A percentile compares a stretch with the other conserved stretches of the same genome.
phyloP scores from a whole-genome alignment of 768 basidiomycete genomes.

The Hortiboletus campestris region DNA sequence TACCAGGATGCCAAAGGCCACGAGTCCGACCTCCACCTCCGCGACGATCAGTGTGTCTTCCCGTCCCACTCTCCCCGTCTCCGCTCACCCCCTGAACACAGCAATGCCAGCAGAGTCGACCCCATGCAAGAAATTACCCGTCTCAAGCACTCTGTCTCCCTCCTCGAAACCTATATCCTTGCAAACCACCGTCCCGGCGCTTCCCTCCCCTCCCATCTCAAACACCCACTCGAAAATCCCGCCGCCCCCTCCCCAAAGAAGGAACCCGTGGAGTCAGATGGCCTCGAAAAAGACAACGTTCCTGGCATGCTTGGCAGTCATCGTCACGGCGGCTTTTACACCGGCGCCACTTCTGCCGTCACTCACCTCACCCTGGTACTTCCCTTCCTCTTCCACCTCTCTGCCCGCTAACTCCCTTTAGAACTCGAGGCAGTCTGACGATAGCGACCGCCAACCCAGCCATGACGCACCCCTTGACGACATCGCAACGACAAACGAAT shows the following conservation, averaged over 20 bases:
- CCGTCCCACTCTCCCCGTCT: constrained; percentile 24
- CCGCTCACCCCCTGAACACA: constrained; percentile 34
- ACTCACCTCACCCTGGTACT: constrained; percentile 64
- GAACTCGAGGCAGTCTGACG: constrained; percentile 51
- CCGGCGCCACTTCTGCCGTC: constrained; percentile 75
- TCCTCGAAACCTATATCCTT: constrained; percentile 36
- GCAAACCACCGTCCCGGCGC: constrained; percentile 29
- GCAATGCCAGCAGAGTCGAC: constrained; percentile 36
- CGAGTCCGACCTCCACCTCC: constrained; percentile 52
- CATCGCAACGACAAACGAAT: constrained; percentile 45
- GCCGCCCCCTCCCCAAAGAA: constrained; percentile 48
- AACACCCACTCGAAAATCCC: constrained; percentile 24
- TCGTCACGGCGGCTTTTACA: constrained; percentile 66
- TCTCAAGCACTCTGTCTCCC: constrained; percentile 40
- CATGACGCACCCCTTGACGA: constrained; percentile 45
- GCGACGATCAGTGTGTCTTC: constrained; percentile 47
- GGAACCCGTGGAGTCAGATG: constrained; percentile 48
- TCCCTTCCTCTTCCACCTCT: constrained; percentile 9
- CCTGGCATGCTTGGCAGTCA: constrained; percentile 70
- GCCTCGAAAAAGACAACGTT: constrained; percentile 43
- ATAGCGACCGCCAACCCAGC: constrained; percentile 49
- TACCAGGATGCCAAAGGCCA: constrained; percentile 73
- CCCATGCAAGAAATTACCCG: constrained; percentile 41
- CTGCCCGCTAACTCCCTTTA: constrained; percentile 26
- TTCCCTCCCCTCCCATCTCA: constrained; percentile 25